Evolutionary conservation across 768 basidiomycete genomes (phyloP).

Genomic region (Boletellus sp.): DNA sequence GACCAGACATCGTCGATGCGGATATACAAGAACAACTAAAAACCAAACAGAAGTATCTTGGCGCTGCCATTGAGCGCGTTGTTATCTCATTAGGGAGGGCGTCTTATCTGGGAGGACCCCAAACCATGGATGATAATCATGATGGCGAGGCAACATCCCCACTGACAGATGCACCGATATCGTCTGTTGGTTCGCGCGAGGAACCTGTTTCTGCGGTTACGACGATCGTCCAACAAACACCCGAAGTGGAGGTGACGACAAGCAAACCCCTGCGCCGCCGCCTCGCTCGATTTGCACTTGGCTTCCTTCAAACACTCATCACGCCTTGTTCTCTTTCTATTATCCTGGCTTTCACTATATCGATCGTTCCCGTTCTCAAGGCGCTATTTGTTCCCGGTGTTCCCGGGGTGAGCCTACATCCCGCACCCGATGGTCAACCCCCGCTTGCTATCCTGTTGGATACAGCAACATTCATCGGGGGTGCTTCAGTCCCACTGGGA

Average conservation of each 20-base stretch:
- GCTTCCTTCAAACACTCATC: constrained; percentile 37
- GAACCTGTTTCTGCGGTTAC: background rate
- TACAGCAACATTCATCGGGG: constrained; percentile 55
- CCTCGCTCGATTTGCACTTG: constrained; percentile 4
- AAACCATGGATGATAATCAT: background rate
- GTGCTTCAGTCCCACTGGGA: constrained; percentile 60
- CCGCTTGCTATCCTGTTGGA: constrained; percentile 62
- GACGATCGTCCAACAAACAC: constrained; percentile 5
- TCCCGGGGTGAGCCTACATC: constrained; percentile 39
- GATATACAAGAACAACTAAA: constrained; percentile 48
- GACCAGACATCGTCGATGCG: constrained; percentile 58
- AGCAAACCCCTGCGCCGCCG: constrained; percentile 8
- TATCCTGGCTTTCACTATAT: constrained; percentile 49
- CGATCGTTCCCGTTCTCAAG: constrained; percentile 55
- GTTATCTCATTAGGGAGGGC: background rate
- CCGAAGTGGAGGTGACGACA: background rate
- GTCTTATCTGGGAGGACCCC: background rate
- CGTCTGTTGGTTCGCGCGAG: background rate
- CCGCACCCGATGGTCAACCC: constrained; percentile 64
- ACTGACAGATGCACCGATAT: background rate
- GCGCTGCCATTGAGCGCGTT: constrained; percentile 9
- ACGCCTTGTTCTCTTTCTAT: constrained; percentile 53
- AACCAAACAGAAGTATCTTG: constrained; percentile 31
- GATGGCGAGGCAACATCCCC: constrained; percentile 5
- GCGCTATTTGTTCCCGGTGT: constrained; percentile 52